Base-by-base conservation (phyloP, 2,329 filamentous ascomycete genomes). In the Colletotrichum siamense region DNA sequence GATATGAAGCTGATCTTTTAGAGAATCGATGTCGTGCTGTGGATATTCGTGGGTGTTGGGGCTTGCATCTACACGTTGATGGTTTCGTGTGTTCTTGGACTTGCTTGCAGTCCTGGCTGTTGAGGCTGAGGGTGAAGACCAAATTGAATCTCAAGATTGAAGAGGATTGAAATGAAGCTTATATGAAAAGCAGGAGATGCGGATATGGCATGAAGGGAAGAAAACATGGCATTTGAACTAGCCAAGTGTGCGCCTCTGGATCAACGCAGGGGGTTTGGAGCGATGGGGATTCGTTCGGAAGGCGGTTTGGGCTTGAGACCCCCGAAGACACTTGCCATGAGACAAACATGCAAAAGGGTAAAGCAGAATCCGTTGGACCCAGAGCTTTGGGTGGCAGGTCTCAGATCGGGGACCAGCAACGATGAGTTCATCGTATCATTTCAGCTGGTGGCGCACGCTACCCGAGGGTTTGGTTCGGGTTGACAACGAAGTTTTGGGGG, bases 281-380 rank as follows among this genome's bases (percentile, higher is more conserved):
- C 57, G 59, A 61, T 49, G 55, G 10, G 57, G 64, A 30, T 65
- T 73, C 57, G 44, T 22, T 71, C 74, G 64, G 70, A 76, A 76
- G 28, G 36, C 39, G 74, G 26, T 28, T 36, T 64, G 44, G 44
- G 59, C 15, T 36, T 24, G 34, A 28, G 71, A 52, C 52, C 61
- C 59, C 59, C 55, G 68, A 52, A 12, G 61, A 28, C 28, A 28
- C 34, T 66, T 22, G 57, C 57, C 39, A n/a, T 69, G 57, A 69
- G 61, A 73, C 73, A 73, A 59, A 65, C 59, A 36, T 61, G 18
- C 57, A 59, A 62, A 66, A n/a, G 34, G 49, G 70, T 34, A 65
- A 74, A 32, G 70, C 39, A 36, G 59, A 24, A 24, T 74, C 74
- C 64, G 74, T 66, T 69, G 65, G 59, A 61, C 63, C 70, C 74